Percentiles rank a stretch among this genome's conserved stretches.
These are phyloP conservation scores for Geotrichum phurueaensis DNA, from an alignment of 1,139 yeast genomes.

Conservation along the genomic window DNA sequence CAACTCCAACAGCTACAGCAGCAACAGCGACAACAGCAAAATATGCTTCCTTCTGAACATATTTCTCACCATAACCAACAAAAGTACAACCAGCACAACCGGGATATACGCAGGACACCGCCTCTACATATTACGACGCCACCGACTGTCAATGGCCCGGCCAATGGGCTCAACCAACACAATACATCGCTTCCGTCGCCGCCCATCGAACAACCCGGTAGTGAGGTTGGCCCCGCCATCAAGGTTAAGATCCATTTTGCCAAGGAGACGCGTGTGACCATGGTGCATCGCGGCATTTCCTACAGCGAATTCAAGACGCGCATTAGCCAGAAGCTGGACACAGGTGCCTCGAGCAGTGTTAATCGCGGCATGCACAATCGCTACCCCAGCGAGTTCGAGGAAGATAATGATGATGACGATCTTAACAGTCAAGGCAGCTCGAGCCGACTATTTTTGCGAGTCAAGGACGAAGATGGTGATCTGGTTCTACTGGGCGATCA, in stretches of 20 bases:
- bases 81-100: neutral
- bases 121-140: neutral
- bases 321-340: slow-evolving; percentile 8
- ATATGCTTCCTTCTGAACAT: neutral
- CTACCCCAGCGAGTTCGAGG: neutral
- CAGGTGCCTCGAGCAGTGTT: neutral
- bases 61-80: neutral
- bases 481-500: slow-evolving; percentile 7
- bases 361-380: neutral
- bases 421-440: neutral
- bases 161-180: neutral
- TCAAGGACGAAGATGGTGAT: slow-evolving; percentile 11
- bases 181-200: neutral
- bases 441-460: neutral
- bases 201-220: neutral
- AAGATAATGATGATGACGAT: neutral
- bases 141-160: neutral
- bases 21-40: neutral
- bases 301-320: slow-evolving; percentile 8
- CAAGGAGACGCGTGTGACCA: slow-evolving; percentile 16
- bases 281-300: slow-evolving; percentile 6
- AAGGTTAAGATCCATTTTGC: slow-evolving; percentile 16
- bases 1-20: neutral
- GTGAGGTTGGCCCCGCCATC: neutral
- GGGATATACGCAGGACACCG: neutral